Evolutionary conservation across 371 early-diverging fungal species (phyloP), one percentile per base, ranked within the genome.

Genomic region (Smittium culicis): DNA sequence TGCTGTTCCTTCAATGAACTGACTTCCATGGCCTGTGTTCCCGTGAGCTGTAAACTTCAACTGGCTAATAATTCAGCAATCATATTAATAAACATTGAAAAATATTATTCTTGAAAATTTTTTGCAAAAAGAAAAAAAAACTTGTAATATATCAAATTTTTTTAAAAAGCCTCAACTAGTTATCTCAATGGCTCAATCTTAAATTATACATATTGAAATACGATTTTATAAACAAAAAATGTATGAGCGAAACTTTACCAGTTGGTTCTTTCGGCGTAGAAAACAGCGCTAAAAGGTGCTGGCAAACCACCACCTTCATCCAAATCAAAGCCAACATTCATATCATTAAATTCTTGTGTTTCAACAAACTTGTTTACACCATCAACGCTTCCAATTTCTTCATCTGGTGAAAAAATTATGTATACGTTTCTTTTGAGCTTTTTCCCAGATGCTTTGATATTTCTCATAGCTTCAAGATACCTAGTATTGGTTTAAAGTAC

Each of bases 381-480:
- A 66, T 87, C 88, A 1, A 68, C 61, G 14, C 92, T 88, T 66
- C 88, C 90, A 65, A 90, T 83, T 70, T 91, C 92, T 76, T 91
- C 91, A 70, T 91, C 91, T 70, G 89, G 86, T 61, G 86, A 86
- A 77, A 82, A 89, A 20, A 83, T 79, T 66, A 84, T 68, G 68
- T 88, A 87, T 34, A 90, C 76, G 27, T 86, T 88, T 34, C 88
- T 79, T 66, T 72, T 74, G 30, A 83, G 83, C 67, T 77, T 73
- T 69, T 65, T 73, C 28, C 83, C 85, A 33, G 70, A 68, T 0
- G 68, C 67, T 68, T 81, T 77, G 33, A 87, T 80, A n/a, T 67
- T 68, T 1, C 90, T 79, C 45, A 90, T 77, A 35, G 88, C 90
- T 72, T 91, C 90, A 54, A 89, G 77, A 74, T 88, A 89, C 54